A percentile compares a stretch with the other conserved stretches of the same genome.
Conservation (phyloP, 2,329 filamentous ascomycete species). For the Fusarium penzigii region DNA sequence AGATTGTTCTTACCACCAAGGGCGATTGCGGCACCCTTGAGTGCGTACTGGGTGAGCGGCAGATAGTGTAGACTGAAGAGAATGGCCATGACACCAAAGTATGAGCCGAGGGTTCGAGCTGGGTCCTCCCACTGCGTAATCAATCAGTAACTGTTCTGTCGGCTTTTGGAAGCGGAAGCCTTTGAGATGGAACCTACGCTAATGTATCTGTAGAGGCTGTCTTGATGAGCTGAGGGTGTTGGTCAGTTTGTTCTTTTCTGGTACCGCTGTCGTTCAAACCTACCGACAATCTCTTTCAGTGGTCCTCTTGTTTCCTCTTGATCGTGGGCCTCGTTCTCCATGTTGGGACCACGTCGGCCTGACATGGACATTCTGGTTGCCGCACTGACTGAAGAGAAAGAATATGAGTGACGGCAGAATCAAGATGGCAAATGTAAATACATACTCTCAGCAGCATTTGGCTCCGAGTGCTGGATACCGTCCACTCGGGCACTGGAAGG, state of each 20-base stretch:
- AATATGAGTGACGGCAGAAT: neutral
- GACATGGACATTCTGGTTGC: neutral
- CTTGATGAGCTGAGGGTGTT: slow-evolving; percentile 13
- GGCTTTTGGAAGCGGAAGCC: too few species aligned
- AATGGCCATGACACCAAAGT: slow-evolving; percentile 15
- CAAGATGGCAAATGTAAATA: too few species aligned
- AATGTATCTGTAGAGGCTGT: slow-evolving; percentile 27
- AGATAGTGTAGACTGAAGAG: slow-evolving; percentile 18
- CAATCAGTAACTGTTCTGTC: neutral
- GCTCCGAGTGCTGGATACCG: neutral
- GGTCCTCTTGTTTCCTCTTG: slow-evolving; percentile 9
- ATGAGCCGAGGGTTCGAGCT: slow-evolving; percentile 20
- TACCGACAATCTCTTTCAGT: slow-evolving; percentile 22
- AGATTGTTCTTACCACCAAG: slow-evolving; percentile 16
- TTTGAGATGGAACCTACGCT: slow-evolving; percentile 7
- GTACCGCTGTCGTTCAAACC: neutral
- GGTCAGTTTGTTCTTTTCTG: neutral
- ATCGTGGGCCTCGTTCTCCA: neutral
- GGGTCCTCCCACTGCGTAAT: slow-evolving; percentile 20
- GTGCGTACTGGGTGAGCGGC: slow-evolving; percentile 14
- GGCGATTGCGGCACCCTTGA: slow-evolving; percentile 13
- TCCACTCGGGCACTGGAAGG: neutral
- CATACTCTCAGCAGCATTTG: neutral
- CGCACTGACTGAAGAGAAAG: neutral
- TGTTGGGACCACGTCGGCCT: too few species aligned